Conservation (phyloP, 2,329 filamentous ascomycete species). For the Torrubiella hemipterigena region DNA sequence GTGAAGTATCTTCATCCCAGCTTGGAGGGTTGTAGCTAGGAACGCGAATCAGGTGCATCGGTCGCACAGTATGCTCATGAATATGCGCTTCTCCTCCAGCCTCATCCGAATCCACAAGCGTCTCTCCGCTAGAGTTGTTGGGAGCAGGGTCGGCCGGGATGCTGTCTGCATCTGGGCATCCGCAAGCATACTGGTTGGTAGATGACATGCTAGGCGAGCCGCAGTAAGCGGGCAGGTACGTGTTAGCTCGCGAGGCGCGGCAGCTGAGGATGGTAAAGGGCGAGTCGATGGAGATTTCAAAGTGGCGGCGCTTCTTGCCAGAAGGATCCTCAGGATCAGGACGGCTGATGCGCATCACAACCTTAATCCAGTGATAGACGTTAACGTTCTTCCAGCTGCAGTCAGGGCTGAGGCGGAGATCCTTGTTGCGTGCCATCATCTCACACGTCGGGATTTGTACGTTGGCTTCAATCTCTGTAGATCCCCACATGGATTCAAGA, state of each 20-base stretch:
- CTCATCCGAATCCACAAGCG: constrained; percentile 17
- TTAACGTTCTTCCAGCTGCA: constrained; percentile 91
- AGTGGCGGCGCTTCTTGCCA: constrained; percentile 66
- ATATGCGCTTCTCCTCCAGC: no score
- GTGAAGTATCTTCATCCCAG: constrained; percentile 59
- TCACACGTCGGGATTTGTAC: constrained; percentile 85
- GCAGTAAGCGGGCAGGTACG: constrained; percentile 67
- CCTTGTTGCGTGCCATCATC: constrained; percentile 65
- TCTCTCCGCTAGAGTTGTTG: constrained; percentile 16
- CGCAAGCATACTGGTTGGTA: constrained; percentile 32
- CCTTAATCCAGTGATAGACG: constrained; percentile 95
- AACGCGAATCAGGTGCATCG: constrained; percentile 72
- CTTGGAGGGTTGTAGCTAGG: constrained; percentile 83
- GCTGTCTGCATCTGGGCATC: constrained; percentile 42
- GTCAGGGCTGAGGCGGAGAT: constrained; percentile 64
- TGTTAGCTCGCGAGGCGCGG: constrained; percentile 85
- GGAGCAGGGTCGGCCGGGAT: constrained; percentile 33
- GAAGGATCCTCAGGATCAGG: constrained; percentile 64
- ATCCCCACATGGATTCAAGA: constrained; percentile 63
- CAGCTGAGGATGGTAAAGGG: constrained; percentile 90
- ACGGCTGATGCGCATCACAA: constrained; percentile 85
- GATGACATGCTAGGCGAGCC: constrained; percentile 37
- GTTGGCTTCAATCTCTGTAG: constrained; percentile 90
- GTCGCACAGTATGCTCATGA: no score
- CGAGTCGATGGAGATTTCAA: constrained; percentile 93